Evolutionary conservation across 2,329 filamentous ascomycete species (phyloP).

Genomic region (Aulographum hederae): DNA sequence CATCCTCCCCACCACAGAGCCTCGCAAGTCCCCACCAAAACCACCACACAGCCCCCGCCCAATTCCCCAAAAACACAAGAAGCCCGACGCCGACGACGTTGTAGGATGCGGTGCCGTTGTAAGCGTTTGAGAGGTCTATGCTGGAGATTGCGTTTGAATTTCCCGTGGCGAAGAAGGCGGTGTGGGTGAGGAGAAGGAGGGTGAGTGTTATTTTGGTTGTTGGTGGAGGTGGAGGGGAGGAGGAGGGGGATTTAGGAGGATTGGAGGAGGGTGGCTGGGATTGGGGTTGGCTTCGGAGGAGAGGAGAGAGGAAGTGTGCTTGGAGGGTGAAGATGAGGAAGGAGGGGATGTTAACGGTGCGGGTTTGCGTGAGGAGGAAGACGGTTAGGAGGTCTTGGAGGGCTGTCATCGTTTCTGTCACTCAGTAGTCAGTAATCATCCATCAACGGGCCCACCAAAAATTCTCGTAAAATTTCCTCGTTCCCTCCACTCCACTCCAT

Average conservation of each 20-base stretch:
- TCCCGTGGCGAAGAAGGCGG: constrained; percentile 76
- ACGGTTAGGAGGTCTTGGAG: constrained; percentile 53
- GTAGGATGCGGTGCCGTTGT: constrained; percentile 77
- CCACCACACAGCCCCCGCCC: constrained; percentile 86
- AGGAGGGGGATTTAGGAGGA: constrained; percentile 27
- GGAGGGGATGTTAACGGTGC: constrained; percentile 68
- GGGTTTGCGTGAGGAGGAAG: constrained; percentile 72
- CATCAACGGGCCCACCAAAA: too few relatives aligned
- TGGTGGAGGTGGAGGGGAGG: too few relatives aligned
- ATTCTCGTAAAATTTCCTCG: too few relatives aligned
- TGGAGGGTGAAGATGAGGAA: constrained; percentile 57
- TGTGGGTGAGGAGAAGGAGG: constrained; percentile 59
- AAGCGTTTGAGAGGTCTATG: constrained; percentile 85
- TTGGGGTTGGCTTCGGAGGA: constrained; percentile 5
- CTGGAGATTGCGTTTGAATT: constrained; percentile 90
- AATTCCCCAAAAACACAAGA: constrained; percentile 77
- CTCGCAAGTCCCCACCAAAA: constrained; percentile 33
- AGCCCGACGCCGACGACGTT: constrained; percentile 64
- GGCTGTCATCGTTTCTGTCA: constrained; percentile 7
- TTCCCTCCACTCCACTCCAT: too few relatives aligned
- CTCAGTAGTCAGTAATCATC: too few relatives aligned
- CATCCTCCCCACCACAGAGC: neutral
- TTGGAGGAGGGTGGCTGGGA: constrained; percentile 4
- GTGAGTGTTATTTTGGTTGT: constrained; percentile 43
- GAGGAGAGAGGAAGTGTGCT: constrained; percentile 9